Evolutionary conservation across 768 basidiomycete species (phyloP).

Genomic region (Lactarius vividus): DNA sequence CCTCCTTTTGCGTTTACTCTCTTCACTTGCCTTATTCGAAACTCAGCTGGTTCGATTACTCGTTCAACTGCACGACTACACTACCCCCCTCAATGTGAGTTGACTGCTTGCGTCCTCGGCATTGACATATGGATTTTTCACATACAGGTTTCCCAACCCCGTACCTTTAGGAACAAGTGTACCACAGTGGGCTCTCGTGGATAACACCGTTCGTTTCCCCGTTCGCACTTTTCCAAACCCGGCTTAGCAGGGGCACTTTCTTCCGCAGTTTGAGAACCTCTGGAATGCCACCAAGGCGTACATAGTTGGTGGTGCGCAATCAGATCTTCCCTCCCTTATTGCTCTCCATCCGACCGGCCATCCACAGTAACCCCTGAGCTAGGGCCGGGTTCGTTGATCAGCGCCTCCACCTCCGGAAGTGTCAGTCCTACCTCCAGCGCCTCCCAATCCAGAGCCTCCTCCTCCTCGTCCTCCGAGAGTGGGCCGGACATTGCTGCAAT

Average conservation of each 20-base stretch:
- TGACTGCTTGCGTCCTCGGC: background rate
- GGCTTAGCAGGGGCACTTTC: background rate
- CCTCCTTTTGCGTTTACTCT: no score
- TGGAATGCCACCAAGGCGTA: background rate
- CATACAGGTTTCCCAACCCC: constrained; percentile 7
- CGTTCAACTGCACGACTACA: background rate
- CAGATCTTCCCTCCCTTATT: background rate
- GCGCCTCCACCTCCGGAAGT: background rate
- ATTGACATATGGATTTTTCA: background rate
- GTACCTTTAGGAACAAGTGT: background rate
- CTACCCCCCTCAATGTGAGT: constrained; percentile 10
- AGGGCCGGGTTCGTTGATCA: background rate
- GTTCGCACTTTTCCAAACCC: background rate
- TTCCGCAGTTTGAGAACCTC: background rate
- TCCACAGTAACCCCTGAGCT: background rate
- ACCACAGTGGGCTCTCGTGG: constrained; percentile 5
- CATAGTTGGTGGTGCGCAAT: background rate
- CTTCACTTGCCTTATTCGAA: background rate
- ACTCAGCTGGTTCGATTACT: constrained; percentile 9
- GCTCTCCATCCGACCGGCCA: background rate
- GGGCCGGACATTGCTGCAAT: background rate
- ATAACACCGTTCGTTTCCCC: constrained; percentile 1
- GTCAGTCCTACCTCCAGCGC: background rate
- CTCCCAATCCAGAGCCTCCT: background rate
- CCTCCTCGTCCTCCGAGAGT: background rate